Evolutionary conservation across 2,329 filamentous ascomycete species (phyloP).

Genomic region (Fusarium abutilonis): DNA sequence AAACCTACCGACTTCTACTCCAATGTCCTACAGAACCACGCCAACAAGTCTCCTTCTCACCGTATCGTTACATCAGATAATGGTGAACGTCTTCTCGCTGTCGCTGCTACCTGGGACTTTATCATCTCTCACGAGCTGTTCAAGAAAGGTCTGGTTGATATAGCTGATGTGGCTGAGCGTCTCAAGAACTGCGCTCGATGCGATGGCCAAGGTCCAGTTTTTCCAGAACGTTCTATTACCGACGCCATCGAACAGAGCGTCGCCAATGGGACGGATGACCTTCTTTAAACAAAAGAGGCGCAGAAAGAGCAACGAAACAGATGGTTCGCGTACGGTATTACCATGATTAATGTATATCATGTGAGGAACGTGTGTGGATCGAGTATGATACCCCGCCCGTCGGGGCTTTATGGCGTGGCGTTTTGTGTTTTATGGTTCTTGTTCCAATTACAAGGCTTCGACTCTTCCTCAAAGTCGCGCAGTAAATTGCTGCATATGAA

Average conservation of each 20-base stretch:
- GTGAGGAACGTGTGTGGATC: slow-evolving; percentile 31
- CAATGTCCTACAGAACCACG: slow-evolving; percentile 68
- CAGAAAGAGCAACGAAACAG: slow-evolving; percentile 15
- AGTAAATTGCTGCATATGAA: slow-evolving; percentile 2
- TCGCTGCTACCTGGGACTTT: slow-evolving; percentile 86
- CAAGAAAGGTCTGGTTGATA: slow-evolving; percentile 79
- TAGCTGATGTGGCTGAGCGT: slow-evolving; percentile 81
- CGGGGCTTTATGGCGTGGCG: slow-evolving; percentile 44
- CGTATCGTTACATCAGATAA: slow-evolving; percentile 72
- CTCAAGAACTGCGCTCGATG: slow-evolving; percentile 80
- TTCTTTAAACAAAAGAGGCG: slow-evolving; percentile 55
- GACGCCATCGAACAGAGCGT: slow-evolving; percentile 82
- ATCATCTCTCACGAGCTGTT: slow-evolving; percentile 85
- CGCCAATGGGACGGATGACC: slow-evolving; percentile 79
- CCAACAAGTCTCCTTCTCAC: slow-evolving; percentile 72
- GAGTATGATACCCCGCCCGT: slow-evolving; percentile 43
- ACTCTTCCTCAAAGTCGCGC: slow-evolving; percentile 1
- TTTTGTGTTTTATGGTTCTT: slow-evolving; percentile 39
- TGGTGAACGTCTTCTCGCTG: slow-evolving; percentile 76
- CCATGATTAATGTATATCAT: slow-evolving; percentile 43
- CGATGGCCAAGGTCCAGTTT: slow-evolving; percentile 88
- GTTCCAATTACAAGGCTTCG: slow-evolving; percentile 15
- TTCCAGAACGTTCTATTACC: slow-evolving; percentile 78
- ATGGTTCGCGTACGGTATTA: slow-evolving; percentile 20
- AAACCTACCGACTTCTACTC: slow-evolving; percentile 77